Percentiles rank a stretch among this genome's conserved stretches.
Conservation (phyloP, 2,329 filamentous ascomycete species). For the Colletotrichum agaves region DNA sequence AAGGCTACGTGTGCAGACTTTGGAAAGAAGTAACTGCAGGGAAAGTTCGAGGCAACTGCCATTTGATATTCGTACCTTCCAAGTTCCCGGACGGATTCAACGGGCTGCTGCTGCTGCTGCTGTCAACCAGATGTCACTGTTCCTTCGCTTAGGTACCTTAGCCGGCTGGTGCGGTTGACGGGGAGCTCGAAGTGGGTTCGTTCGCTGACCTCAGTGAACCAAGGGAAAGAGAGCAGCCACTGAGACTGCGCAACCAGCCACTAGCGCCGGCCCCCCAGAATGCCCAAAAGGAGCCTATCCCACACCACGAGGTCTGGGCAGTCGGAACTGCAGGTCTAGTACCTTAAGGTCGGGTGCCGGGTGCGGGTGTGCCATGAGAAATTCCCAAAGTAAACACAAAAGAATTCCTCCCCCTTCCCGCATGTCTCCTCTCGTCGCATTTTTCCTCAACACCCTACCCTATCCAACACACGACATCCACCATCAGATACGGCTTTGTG, state of each 20-base stretch:
- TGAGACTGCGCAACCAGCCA: conserved; percentile 11
- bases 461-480: conserved; percentile 10
- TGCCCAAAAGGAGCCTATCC: not conserved
- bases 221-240: not conserved
- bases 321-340: too few relatives aligned
- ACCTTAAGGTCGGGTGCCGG: too few relatives aligned
- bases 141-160: conserved; percentile 25
- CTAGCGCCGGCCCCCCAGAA: conserved; percentile 17
- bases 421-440: conserved; percentile 23
- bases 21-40: not conserved
- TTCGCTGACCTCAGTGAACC: not conserved
- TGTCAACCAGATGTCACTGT: conserved; percentile 30
- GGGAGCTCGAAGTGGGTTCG: conserved; percentile 17
- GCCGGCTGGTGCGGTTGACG: conserved; percentile 9
- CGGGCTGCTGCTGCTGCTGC: not conserved
- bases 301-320: not conserved
- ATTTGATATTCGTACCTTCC: not conserved
- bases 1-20: too few relatives aligned
- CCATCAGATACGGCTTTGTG: conserved; percentile 20
- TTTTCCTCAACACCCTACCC: conserved; percentile 19
- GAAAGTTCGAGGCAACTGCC: conserved; percentile 1
- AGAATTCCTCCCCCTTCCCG: conserved; percentile 28
- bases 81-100: too few relatives aligned
- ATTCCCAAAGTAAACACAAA: conserved; percentile 37
- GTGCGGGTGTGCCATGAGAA: conserved; percentile 18